These are phyloP conservation scores for Pythium sukuiense DNA, from an alignment of 352 stramenopile species.

Conservation along the genomic window DNA sequence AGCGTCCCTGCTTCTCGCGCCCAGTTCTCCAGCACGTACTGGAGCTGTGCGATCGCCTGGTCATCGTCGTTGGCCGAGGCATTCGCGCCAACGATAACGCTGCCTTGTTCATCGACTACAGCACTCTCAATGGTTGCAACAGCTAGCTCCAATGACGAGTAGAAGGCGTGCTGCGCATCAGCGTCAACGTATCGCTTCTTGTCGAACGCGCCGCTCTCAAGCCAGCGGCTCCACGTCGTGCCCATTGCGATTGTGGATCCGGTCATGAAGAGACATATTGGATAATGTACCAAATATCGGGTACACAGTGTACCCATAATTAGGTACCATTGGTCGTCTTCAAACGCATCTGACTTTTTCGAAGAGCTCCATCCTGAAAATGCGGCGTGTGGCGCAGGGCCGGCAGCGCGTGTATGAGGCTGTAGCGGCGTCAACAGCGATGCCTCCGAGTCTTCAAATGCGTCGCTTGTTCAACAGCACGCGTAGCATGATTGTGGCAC, in stretches of 20 bases:
- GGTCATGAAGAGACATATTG: constrained; percentile 6
- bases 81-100: constrained; percentile 1
- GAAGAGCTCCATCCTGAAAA: constrained; percentile 3
- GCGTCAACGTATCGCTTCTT: constrained; percentile 22
- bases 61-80: constrained; percentile 10
- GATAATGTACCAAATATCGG: neutral
- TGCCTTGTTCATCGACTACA: constrained; percentile 3
- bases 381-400: constrained; percentile 8
- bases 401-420: constrained; percentile 1
- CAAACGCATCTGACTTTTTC: constrained; percentile 9
- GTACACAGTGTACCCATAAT: constrained; percentile 14
- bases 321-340: constrained; percentile 19
- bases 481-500: neutral
- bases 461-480: neutral
- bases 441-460: neutral
- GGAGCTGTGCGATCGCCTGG: constrained; percentile 30
- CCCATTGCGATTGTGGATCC: constrained; percentile 10
- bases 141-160: constrained; percentile 12
- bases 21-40: constrained; percentile 57
- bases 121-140: constrained; percentile 15
- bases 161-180: constrained; percentile 17
- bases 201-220: constrained; percentile 22
- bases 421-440: neutral
- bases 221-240: constrained; percentile 28
- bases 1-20: constrained; percentile 38